phyloP scores from a whole-genome alignment of 129 eudicot species.

The Deinandra increscens region DNA sequence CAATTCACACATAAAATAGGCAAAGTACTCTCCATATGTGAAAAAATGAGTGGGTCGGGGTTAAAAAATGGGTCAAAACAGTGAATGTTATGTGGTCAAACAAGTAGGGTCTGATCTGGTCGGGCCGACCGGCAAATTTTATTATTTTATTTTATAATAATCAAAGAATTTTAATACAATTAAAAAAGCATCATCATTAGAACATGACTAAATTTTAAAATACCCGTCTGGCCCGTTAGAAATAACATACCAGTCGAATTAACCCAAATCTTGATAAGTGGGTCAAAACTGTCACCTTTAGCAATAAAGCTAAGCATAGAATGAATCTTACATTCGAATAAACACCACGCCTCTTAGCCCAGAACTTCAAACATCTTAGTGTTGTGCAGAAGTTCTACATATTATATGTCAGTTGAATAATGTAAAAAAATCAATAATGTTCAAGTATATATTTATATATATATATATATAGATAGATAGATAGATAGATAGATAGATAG shows the following conservation, averaged over 20 bases:
- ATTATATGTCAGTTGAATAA: conserved; percentile 14
- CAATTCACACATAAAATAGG: not conserved
- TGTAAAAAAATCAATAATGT: conserved; percentile 24
- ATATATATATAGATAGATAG: not conserved
- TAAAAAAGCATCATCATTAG: not conserved
- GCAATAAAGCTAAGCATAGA: conserved; percentile 3
- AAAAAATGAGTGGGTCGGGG: not conserved
- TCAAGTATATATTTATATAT: not conserved
- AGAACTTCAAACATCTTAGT: conserved; percentile 42
- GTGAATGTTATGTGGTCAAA: not conserved
- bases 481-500: not conserved
- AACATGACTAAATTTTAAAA: not conserved
- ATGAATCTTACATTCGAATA: conserved; percentile 39
- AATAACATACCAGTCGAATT: conserved; percentile 1
- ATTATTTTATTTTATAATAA: not conserved
- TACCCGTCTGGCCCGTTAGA: not conserved
- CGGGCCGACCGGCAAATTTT: not conserved
- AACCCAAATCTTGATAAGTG: not conserved
- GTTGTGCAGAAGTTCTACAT: conserved; percentile 44
- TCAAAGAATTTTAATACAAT: not conserved
- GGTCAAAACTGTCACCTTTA: conserved; percentile 1
- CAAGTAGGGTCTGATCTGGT: not conserved
- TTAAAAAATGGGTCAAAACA: not conserved
- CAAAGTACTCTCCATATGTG: not conserved
- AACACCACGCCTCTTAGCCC: conserved; percentile 47